Evolutionary conservation across 1,284 basidiomycete genomes (phyloP), one percentile per base, ranked within the genome.

Genomic region (Cystobasidium sp.): DNA sequence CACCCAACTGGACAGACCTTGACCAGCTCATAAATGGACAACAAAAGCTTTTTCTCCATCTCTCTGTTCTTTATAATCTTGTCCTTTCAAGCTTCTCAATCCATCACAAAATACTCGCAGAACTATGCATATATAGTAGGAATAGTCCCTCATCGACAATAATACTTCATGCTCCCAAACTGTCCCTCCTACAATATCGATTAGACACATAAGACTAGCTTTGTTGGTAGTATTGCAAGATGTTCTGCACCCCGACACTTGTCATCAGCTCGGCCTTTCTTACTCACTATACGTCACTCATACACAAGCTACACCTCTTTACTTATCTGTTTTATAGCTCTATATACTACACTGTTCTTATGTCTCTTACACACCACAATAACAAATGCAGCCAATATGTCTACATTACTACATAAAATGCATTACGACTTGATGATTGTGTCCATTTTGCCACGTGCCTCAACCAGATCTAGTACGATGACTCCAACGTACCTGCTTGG

Each of bases 1-100:
- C 61, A 71, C 69, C 69, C 69, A 22, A 63, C 61, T 39, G 69
- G 69, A 46, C 47, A 63, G 7, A 63, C 69, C 22, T 24, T 55
- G 18, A 41, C 52, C 22, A 41, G 39, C 41, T 53, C 69, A n/a
- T 71, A 63, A 53, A 37, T 20, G 6, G 12, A n/a, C 24, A 56
- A 31, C 8, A 22, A 53, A 53, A 39, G 20, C 39, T 8, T n/a
- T 59, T 56, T 6, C 22, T 56, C n/a, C 46, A 49, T 49, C 46
- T 49, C 46, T 14, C 46, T 49, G 12, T n/a, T 49, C 46, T 6
- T 49, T 49, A 3, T 31, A 2, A 2, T 31, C 31, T 31, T 31
- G 31, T 31, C 31, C 31, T 31, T 31, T 31, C 31, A 31, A 31
- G 31, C 31, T 31, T 31, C 31, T 31, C 31, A 31, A 31, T 31